A percentile compares a stretch with the other conserved stretches of the same genome.
These are phyloP conservation scores for Cryptococcus deneoformans DNA, from an alignment of 1,284 basidiomycete species.

Conservation along the genomic window DNA sequence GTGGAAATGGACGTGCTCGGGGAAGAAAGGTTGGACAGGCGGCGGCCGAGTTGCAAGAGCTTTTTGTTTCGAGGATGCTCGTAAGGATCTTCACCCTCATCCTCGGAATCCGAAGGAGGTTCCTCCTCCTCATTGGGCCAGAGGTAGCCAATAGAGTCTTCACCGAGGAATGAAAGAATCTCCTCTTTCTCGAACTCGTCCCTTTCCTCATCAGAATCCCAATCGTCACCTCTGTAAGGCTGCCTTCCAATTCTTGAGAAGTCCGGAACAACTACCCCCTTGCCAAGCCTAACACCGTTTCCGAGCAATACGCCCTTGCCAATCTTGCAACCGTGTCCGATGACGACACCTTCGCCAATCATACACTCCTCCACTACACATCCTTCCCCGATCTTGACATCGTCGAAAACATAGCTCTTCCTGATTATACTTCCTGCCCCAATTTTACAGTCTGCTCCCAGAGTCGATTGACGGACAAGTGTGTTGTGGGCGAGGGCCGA, in stretches of 20 bases:
- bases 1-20: constrained; percentile 42
- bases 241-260: constrained; percentile 72
- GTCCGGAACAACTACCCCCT: constrained; percentile 63
- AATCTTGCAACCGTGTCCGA: constrained; percentile 52
- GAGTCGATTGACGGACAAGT: constrained; percentile 56
- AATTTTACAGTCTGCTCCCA: constrained; percentile 78
- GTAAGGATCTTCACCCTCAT: constrained; percentile 47
- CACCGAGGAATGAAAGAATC: constrained; percentile 29
- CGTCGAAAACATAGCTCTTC: constrained; percentile 79
- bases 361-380: constrained; percentile 71
- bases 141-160: constrained; percentile 43
- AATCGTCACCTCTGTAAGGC: constrained; percentile 71
- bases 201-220: constrained; percentile 56
- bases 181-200: constrained; percentile 41
- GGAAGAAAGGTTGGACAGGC: constrained; percentile 34
- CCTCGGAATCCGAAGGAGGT: constrained; percentile 36
- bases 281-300: constrained; percentile 66
- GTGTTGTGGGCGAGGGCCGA: constrained; percentile 39
- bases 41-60: constrained; percentile 45
- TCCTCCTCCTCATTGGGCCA: constrained; percentile 51
- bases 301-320: constrained; percentile 58
- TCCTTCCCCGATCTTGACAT: constrained; percentile 69
- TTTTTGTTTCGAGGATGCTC: constrained; percentile 48
- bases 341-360: constrained; percentile 49
- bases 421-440: constrained; percentile 67